Base-by-base conservation (phyloP, 2,329 filamentous ascomycete genomes). In the Monosporascus cannonballus region DNA sequence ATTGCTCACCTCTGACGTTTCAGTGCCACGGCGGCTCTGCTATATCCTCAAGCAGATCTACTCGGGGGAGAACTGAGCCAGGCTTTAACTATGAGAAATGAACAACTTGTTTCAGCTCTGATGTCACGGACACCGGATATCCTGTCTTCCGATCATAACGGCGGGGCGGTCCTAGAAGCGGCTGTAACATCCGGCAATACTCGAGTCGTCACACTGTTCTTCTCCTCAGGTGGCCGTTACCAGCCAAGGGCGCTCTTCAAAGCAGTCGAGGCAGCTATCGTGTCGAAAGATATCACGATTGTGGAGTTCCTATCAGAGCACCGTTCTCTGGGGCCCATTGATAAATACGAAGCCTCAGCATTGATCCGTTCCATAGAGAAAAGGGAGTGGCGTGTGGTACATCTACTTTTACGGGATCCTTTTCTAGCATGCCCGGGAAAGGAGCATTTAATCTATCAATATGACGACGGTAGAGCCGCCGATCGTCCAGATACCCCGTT, bases 181-280 rank as follows among this genome's bases (percentile, higher is more conserved):
- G 52, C 52, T 41, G 49, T 11, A 2, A 39, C 47, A 39, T 45
- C 25, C 17, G 44, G 34, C 7, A 49, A 51, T 15, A 18, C 4
- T 17, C 17, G 42, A 5, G 49, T 49, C 0, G 41, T 54, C 24
- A 30, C 37, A 14, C n/a, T 39, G 17, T 51, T 48, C 45, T 51
- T 54, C 49, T 48, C 30, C 27, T 51, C 15, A 3, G 52, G 52
- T 3, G 49, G 52, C 20, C 11, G 2, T 27, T 54, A 54, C 48
- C 17, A 7, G 38, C 51, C 52, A 18, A 18, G 11, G 48, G 49
- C 52, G 24, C 52, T 54, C 51, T 9, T 44, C 14, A 38, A 15
- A 9, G 52, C 52, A 24, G 52, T 51, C 4, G 1, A 46, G 14
- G 22, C 42, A 1, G 52, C 48, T 24, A 14, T 37, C 8, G 3